Base-by-base conservation (phyloP, 2,329 filamentous ascomycete species). In the Epicoccum nigrum region DNA sequence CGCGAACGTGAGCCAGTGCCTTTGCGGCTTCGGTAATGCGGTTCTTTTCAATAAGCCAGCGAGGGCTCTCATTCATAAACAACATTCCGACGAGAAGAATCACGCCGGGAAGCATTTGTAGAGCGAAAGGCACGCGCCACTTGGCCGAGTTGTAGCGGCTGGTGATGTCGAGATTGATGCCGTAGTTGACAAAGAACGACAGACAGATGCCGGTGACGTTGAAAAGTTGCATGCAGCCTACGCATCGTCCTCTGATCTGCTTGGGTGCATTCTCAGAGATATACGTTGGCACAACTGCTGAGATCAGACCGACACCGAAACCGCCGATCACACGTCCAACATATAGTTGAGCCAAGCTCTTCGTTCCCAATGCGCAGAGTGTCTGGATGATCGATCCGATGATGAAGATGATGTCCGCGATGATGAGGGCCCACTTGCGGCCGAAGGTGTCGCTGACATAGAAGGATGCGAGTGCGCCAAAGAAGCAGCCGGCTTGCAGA, bases 21-120 rank as follows among this genome's bases (percentile, higher is more conserved):
- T 68, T 66, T 7, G 68, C 71, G 1, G 80, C 80, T 16, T 79
- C 76, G 4, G 75, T 67, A 15, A 76, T 65, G 2, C 75, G 74
- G 46, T 77, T 77, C 68, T 81, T 78, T 59, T 79, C 77, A n/a
- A 80, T 76, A n/a, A 82, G 73, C 79, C 79, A 83, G 15, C 80
- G 76, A 1, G 81, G 79, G 2, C 75, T 79, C 51, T 82, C 80
- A 45, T 79, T 80, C 37, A 81, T 73, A 65, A 81, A 81, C 35
- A 80, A 60, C 12, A 82, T 73, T 0, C 79, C 79, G 3, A 74
- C 59, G 8, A 83, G 60, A 43, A 83, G 76, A n/a, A 82, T 58
- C 0, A 73, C 74, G 13, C 79, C 80, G 0, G 80, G 80, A 1
- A 83, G 70, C 46, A 82, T 77, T 62, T 83, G 80, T 8, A 83